Base-by-base conservation (phyloP, 495 filamentous ascomycete genomes). In the Podospora anserina region DNA sequence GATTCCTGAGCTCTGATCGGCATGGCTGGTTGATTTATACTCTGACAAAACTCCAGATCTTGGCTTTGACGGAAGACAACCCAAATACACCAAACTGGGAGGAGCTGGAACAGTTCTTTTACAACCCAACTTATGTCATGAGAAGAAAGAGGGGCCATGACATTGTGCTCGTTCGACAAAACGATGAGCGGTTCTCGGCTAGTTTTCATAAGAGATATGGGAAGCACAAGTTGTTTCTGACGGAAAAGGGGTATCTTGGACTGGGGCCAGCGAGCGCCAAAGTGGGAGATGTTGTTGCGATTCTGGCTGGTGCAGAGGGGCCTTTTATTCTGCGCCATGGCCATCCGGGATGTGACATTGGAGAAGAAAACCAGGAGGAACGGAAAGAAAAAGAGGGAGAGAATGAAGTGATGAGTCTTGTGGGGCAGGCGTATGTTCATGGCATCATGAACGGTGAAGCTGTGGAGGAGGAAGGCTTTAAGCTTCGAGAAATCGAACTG, bases 361-460 rank as follows among this genome's bases (percentile, higher is more conserved):
- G 15, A 2, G 19, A 16, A 0, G 15, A 49, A 49, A 49, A 49
- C 15, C 7, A 49, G 13, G 39, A 11, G 39, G 13, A 49, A 49
- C 6, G n/a, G 0, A 4, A 30, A 53, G 5, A 30, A 34, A 3
- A 5, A 9, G 23, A 53, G 23, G 2, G 23, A 23, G 4, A 1
- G 18, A 6, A 18, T 1, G 34, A 26, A 11, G 20, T 19, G 66
- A 20, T 68, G 13, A 27, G 60, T 19, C 27, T 68, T n/a, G 59
- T 68, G 9, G 66, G 66, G 2, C 60, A 63, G 30, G 57, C 60
- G 5, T 68, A 68, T 59, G 66, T 68, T 20, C 66, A 68, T 23
- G 66, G 66, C 0, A 63, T 68, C n/a, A 68, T 68, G 66, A 5
- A 63, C 27, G 66, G 66, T 32, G 66, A 68, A 61, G 60, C 53